These are phyloP conservation scores for Isatis lusitanica DNA, from an alignment of 441 rosid species.

Conservation along the genomic window DNA sequence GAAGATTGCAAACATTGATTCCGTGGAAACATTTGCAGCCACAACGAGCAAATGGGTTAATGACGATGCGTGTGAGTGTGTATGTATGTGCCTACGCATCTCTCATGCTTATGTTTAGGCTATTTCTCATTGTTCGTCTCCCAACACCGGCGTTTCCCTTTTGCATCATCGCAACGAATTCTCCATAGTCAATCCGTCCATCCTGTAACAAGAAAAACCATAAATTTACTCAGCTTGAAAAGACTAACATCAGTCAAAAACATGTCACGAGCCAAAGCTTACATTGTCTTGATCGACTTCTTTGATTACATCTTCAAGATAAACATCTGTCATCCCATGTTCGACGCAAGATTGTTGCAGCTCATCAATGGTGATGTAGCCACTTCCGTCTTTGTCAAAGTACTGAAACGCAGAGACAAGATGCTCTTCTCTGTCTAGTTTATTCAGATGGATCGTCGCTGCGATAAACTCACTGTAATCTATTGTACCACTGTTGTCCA, in stretches of 20 bases:
- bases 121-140: constrained; percentile 90
- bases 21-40: constrained; percentile 16
- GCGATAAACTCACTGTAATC: constrained; percentile 98
- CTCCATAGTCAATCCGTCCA: constrained; percentile 91
- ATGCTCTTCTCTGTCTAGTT: constrained; percentile 95
- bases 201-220: constrained; percentile 48
- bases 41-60: background rate
- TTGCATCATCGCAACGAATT: constrained; percentile 98
- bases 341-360: constrained; percentile 92
- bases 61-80: background rate
- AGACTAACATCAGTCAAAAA: background rate
- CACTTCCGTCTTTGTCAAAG: constrained; percentile 96
- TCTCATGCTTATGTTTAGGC: constrained; percentile 90
- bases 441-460: constrained; percentile 93
- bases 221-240: background rate
- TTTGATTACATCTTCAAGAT: constrained; percentile 82
- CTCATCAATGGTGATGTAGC: constrained; percentile 97
- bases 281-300: constrained; percentile 98
- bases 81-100: constrained; percentile 41
- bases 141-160: constrained; percentile 92
- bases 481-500: constrained; percentile 94
- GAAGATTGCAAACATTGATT: constrained; percentile 11
- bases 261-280: constrained; percentile 19
- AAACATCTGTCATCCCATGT: constrained; percentile 89
- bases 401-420: constrained; percentile 94